Evolutionary conservation across 192 early-diverging fungal genomes (phyloP), one percentile per base, ranked within the genome.

Genomic region (Dissophora ornata): DNA sequence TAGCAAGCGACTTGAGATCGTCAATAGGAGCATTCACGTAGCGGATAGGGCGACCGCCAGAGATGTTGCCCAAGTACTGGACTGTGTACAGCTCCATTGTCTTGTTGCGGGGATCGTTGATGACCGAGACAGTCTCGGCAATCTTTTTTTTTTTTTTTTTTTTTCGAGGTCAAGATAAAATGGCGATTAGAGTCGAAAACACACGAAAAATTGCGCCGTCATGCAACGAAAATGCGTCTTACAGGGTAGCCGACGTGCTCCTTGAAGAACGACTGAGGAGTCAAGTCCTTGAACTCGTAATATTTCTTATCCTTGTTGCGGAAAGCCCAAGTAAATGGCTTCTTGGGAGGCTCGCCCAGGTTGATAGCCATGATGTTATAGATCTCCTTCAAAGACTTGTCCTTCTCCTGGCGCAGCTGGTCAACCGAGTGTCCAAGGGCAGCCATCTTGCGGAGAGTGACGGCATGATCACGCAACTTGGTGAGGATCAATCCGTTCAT

Each of bases 21-120:
- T 80, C 81, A 16, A 87, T 66, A 0, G 66, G 48, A 24, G 88
- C 82, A 59, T 93, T 93, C 46, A 93, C 74, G 57, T 93, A 90
- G 53, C 86, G 88, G 54, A 92, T 83, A 33, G 81, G 78, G n/a
- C 62, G 62, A 25, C 91, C 91, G 42, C 87, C 91, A 33, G 81
- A 80, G 24, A 93, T 85, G 77, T 93, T 93, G 48, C 91, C 91
- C 41, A 93, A 81, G 54, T 86, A 87, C 53, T 90, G 79, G 21
- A 93, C 90, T 1, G 91, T 91, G 81, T 93, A 93, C 33, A 89
- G 81, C 8, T 58, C 68, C 67, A 80, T 73, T 36, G 78, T 84
- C 36, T 57, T 71, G 80, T 93, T 91, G 63, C 92, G 90, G 34
- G 92, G 90, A 53, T 92, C 90, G 68, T 93, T 87, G 41, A 92